Conservation (phyloP, 1,284 basidiomycete species). For the Rhodotorula sp. region DNA sequence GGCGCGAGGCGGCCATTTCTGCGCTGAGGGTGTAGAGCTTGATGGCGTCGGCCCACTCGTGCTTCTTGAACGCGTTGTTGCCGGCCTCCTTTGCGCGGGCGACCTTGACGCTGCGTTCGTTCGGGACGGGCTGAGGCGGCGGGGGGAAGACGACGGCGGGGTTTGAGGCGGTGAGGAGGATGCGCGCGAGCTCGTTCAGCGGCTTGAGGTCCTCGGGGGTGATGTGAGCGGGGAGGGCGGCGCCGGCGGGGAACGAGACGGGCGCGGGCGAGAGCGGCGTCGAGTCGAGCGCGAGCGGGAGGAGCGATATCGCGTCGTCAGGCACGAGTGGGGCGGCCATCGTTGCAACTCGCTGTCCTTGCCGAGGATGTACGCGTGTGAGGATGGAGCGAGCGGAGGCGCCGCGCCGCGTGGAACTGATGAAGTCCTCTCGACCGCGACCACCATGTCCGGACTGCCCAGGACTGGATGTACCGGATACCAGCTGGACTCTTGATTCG, state of each 20-base stretch:
- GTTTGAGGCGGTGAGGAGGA: slow-evolving; percentile 37
- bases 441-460: too few relatives aligned
- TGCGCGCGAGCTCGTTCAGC: slow-evolving; percentile 36
- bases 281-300: slow-evolving; percentile 31
- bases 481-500: too few relatives aligned
- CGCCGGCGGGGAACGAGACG: slow-evolving; percentile 11
- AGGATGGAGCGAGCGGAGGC: too few relatives aligned
- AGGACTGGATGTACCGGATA: too few relatives aligned
- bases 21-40: slow-evolving; percentile 81
- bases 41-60: slow-evolving; percentile 74
- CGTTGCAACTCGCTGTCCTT: background rate
- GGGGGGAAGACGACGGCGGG: slow-evolving; percentile 41
- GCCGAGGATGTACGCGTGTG: too few relatives aligned
- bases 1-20: slow-evolving; percentile 75
- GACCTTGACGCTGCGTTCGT: slow-evolving; percentile 71
- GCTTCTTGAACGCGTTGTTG: slow-evolving; percentile 78
- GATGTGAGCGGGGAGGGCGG: slow-evolving; percentile 18
- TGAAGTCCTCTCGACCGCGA: too few relatives aligned
- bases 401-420: too few relatives aligned
- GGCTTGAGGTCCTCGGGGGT: slow-evolving; percentile 18
- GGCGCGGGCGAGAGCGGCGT: slow-evolving; percentile 18
- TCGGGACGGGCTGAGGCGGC: slow-evolving; percentile 77
- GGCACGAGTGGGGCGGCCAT: slow-evolving; percentile 3
- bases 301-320: slow-evolving; percentile 24
- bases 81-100: slow-evolving; percentile 83